Evolutionary conservation across 2,329 filamentous ascomycete species (phyloP), one percentile per base, ranked within the genome.

Genomic region (Graphiopsis chlorocephala): DNA sequence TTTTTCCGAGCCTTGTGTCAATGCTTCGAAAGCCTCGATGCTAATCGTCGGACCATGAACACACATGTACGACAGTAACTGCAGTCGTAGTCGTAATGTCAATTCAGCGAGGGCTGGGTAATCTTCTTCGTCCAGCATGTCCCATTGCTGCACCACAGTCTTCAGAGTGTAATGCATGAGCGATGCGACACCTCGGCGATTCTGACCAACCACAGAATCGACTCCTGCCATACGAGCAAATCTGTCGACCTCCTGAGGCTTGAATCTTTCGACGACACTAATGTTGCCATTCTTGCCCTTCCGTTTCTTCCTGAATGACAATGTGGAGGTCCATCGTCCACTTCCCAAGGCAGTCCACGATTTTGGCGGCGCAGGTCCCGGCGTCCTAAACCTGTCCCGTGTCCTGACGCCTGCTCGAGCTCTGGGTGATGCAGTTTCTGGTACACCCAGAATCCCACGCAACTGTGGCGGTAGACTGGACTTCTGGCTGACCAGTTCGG

Each of bases 1-100:
- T 14, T 78, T 76, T 23, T 84, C 80, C 12, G 76, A 75, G 12
- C 81, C 79, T 3, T 79, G 70, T 63, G 87, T 84, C 6, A 89
- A 70, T 3, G 81, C 79, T 62, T 81, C 81, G 20, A 89, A 75
- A 0, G 81, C 81, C 29, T 78, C 69, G 2, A 79, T 74, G 28
- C 76, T 72, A 23, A 84, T 69, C n/a, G 76, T 70, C 0, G 78
- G 75, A 1, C 82, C 80, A 69, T 85, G 85, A 15, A 80, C 72
- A 4, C 81, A 79, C 31, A 88, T 70, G 72, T 88, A 88, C 68
- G 82, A 85, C 26, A 89, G 71, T 35, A 89, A 68, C 1, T 80
- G 73, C 66, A 83, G 75, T 68, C 86, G 86, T 6, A 86, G 70
- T 47, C 79, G 78, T 17, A 78, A 74, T 0, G 86, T 84, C 14